Evolutionary conservation across 1,139 yeast species (phyloP).

Genomic region (Blastobotrys raffinosifermentans): DNA sequence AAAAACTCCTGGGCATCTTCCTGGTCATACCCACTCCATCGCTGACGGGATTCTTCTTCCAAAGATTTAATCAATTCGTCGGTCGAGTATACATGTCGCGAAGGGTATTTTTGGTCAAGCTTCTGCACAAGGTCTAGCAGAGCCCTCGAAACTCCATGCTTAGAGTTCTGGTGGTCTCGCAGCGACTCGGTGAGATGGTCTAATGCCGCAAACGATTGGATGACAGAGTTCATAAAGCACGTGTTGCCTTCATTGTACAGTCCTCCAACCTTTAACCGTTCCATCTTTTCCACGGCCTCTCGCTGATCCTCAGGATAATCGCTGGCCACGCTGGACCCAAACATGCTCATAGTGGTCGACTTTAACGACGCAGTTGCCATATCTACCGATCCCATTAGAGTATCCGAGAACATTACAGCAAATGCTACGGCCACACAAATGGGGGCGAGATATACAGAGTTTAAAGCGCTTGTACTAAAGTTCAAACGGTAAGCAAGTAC

Average conservation of each 20-base stretch:
- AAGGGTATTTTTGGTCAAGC: slow-evolving; percentile 31
- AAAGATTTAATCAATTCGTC: slow-evolving; percentile 57
- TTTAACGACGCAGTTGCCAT: slow-evolving; percentile 30
- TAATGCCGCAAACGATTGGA: slow-evolving; percentile 79
- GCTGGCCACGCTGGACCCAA: slow-evolving; percentile 6
- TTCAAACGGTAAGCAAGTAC: no score
- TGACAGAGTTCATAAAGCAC: slow-evolving; percentile 86
- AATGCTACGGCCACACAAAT: slow-evolving; percentile 3
- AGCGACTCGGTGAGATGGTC: slow-evolving; percentile 54
- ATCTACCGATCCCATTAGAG: slow-evolving; percentile 33
- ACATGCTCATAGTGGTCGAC: slow-evolving; percentile 8
- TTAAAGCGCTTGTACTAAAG: no score
- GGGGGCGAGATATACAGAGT: no score
- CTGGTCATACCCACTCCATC: slow-evolving; percentile 78
- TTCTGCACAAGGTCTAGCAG: slow-evolving; percentile 26
- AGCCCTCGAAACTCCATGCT: slow-evolving; percentile 6
- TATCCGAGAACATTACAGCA: slow-evolving; percentile 28
- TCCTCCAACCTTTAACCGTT: slow-evolving; percentile 55
- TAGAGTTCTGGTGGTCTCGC: slow-evolving; percentile 5
- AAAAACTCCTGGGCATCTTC: slow-evolving; percentile 95
- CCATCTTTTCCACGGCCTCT: slow-evolving; percentile 23
- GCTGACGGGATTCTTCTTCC: slow-evolving; percentile 62
- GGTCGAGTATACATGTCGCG: slow-evolving; percentile 51
- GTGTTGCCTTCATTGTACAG: slow-evolving; percentile 86
- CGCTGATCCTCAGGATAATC: slow-evolving; percentile 18